Conservation (phyloP, 768 basidiomycete genomes). For the Gymnopilus dilepis region DNA sequence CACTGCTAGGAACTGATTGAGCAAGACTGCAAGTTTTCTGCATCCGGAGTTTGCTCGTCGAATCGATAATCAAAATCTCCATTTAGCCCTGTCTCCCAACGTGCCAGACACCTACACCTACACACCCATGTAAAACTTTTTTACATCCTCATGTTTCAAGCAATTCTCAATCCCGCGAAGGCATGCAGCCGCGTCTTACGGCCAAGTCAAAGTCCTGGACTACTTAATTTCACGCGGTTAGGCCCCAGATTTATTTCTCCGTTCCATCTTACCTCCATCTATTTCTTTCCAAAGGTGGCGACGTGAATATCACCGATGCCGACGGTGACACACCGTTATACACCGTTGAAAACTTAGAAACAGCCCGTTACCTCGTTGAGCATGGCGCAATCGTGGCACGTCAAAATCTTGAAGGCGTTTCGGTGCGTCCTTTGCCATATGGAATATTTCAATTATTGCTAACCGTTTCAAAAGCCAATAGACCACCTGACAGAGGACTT, state of each 20-base stretch:
- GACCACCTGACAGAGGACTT: constrained; percentile 75
- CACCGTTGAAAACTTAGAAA: constrained; percentile 82
- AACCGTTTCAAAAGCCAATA: constrained; percentile 55
- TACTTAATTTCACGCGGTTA: constrained; percentile 79
- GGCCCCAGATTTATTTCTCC: constrained; percentile 12
- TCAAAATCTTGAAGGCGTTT: constrained; percentile 74
- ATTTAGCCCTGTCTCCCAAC: constrained; percentile 69
- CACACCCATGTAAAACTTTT: constrained; percentile 69
- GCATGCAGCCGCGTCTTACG: constrained; percentile 96
- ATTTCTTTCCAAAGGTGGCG: constrained; percentile 59
- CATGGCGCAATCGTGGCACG: constrained; percentile 71
- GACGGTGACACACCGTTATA: constrained; percentile 94
- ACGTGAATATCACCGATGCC: constrained; percentile 83
- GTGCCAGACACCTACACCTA: constrained; percentile 74
- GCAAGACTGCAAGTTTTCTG: constrained; percentile 51
- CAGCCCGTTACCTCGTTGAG: constrained; percentile 78
- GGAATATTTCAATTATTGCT: constrained; percentile 3
- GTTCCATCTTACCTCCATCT: constrained; percentile 8
- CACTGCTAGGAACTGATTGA: constrained; percentile 61
- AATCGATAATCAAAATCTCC: constrained; percentile 38
- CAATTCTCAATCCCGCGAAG: constrained; percentile 42
- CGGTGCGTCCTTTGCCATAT: constrained; percentile 54
- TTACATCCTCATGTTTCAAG: constrained; percentile 18
- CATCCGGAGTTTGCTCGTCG: constrained; percentile 26
- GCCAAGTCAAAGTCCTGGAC: constrained; percentile 72